phyloP scores from a whole-genome alignment of 1,139 yeast species.

The Kodamaea anthophila region DNA sequence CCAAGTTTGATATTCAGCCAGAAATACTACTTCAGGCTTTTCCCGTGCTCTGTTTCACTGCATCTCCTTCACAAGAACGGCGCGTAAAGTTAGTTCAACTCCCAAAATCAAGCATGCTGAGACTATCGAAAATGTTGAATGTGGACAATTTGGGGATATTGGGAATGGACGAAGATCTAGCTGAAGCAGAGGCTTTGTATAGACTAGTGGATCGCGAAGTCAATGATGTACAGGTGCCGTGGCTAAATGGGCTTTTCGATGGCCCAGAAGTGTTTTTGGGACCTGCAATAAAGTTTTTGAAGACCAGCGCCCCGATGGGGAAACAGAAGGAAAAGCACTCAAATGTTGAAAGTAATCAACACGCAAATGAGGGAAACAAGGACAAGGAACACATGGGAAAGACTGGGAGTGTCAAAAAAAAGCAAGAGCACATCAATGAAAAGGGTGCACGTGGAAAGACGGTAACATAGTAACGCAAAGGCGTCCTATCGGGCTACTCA shows the following conservation, averaged over 20 bases:
- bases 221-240: slow-evolving; percentile 37
- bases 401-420: too few relatives aligned
- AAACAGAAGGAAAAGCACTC: slow-evolving; percentile 14
- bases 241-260: slow-evolving; percentile 33
- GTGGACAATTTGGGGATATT: slow-evolving; percentile 23
- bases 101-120: slow-evolving; percentile 41
- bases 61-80: slow-evolving; percentile 24
- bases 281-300: slow-evolving; percentile 33
- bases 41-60: slow-evolving; percentile 45
- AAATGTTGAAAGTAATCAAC: background rate
- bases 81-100: slow-evolving; percentile 48
- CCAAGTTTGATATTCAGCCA: slow-evolving; percentile 49
- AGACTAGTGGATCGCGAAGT: slow-evolving; percentile 27
- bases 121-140: slow-evolving; percentile 29
- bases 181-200: slow-evolving; percentile 24
- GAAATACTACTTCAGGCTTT: slow-evolving; percentile 43
- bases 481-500: too few relatives aligned
- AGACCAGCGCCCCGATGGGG: slow-evolving; percentile 36
- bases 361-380: background rate
- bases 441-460: too few relatives aligned
- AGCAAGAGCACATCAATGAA: too few relatives aligned
- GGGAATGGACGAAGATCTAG: slow-evolving; percentile 20
- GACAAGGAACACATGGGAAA: too few relatives aligned
- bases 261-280: slow-evolving; percentile 15
- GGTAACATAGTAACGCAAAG: too few relatives aligned